phyloP scores from a whole-genome alignment of 768 basidiomycete species.

The Gloeophyllum trabeum region DNA sequence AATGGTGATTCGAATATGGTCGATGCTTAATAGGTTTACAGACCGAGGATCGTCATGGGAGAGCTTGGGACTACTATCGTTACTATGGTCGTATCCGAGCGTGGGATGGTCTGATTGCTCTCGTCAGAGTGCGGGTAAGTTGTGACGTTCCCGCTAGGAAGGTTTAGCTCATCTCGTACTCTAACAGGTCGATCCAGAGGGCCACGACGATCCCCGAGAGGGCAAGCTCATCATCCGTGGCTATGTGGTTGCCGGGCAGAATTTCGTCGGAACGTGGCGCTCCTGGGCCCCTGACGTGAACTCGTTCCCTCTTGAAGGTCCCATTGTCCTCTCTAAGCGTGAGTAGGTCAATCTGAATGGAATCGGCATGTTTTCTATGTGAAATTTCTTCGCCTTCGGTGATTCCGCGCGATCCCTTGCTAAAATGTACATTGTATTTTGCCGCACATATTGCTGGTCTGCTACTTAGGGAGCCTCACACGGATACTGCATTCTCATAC shows the following conservation, averaged over 20 bases:
- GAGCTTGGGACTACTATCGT: constrained; percentile 22
- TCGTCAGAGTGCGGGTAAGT: constrained; percentile 19
- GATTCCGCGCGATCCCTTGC: too few species aligned
- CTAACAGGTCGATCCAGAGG: constrained; percentile 6
- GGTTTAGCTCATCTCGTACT: not conserved
- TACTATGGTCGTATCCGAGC: constrained; percentile 24
- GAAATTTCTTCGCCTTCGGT: too few species aligned
- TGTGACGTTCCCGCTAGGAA: not conserved
- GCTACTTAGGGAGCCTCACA: too few species aligned
- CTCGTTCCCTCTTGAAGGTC: constrained; percentile 45
- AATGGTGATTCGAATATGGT: not conserved
- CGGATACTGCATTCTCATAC: too few species aligned
- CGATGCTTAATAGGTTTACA: too few species aligned
- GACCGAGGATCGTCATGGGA: constrained; percentile 32
- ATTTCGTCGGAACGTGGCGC: constrained; percentile 69
- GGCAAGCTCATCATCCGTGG: constrained; percentile 45
- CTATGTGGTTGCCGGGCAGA: constrained; percentile 53
- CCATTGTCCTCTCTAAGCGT: constrained; percentile 36
- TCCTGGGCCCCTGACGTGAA: constrained; percentile 30
- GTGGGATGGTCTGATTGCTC: constrained; percentile 26
- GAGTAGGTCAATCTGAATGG: too few species aligned
- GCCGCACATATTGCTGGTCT: too few species aligned
- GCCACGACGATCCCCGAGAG: constrained; percentile 3
- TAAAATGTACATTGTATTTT: too few species aligned
- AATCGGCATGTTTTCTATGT: too few species aligned